phyloP scores from a whole-genome alignment of 495 filamentous ascomycete species.

The Pseudevernia furfuracea region DNA sequence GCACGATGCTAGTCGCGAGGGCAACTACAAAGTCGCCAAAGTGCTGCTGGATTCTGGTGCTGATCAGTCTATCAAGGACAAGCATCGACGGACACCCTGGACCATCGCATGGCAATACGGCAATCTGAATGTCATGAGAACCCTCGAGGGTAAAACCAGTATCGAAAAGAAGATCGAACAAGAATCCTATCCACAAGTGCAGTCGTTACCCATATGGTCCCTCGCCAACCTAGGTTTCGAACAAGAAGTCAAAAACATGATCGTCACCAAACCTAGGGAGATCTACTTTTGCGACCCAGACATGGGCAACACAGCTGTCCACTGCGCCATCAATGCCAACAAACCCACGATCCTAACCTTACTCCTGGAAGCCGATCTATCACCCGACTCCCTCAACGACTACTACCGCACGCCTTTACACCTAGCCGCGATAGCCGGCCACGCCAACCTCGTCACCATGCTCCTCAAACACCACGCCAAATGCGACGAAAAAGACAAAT shows the following conservation, averaged over 20 bases:
- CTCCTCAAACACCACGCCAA: slow-evolving; percentile 7
- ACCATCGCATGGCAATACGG: slow-evolving; percentile 24
- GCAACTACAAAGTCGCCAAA: slow-evolving; percentile 8
- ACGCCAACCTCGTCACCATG: slow-evolving; percentile 1
- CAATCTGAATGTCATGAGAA: slow-evolving; percentile 16
- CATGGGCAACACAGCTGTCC: slow-evolving; percentile 18
- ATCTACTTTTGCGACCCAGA: slow-evolving; percentile 15
- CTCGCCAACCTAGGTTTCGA: slow-evolving; percentile 14
- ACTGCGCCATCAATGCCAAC: slow-evolving; percentile 16
- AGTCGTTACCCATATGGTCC: slow-evolving; percentile 17
- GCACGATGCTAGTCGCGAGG: slow-evolving; percentile 19
- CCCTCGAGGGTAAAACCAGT: slow-evolving; percentile 8
- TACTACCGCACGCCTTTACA: slow-evolving; percentile 17
- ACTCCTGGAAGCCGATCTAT: slow-evolving; percentile 5
- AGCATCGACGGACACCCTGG: slow-evolving; percentile 13
- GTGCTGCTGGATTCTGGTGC: slow-evolving; percentile 16
- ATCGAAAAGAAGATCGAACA: not conserved
- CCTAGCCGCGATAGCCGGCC: slow-evolving; percentile 1
- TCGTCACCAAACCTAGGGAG: slow-evolving; percentile 3
- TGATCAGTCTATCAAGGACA: slow-evolving; percentile 4
- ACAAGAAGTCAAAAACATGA: not conserved
- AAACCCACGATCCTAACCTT: slow-evolving; percentile 6
- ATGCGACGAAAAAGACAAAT: slow-evolving; percentile 9
- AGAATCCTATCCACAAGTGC: not conserved
- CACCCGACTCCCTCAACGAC: slow-evolving; percentile 5